A percentile compares a stretch with the other conserved stretches of the same genome.
Evolutionary conservation across 352 stramenopile genomes (phyloP).

Genomic region (Phytophthora uliginosa): DNA sequence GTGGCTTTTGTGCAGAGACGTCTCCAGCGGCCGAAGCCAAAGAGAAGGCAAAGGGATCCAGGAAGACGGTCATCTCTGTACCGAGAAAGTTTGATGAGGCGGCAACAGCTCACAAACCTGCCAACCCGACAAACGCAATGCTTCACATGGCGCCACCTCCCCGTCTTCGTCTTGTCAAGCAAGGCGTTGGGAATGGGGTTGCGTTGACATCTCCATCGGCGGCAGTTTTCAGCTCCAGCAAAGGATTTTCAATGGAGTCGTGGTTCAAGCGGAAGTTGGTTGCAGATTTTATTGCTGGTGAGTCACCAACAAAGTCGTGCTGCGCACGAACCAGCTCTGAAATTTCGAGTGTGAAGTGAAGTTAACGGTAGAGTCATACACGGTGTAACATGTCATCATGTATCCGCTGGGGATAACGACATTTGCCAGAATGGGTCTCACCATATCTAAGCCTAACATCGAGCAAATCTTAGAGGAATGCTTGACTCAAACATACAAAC

Average conservation of each 20-base stretch:
- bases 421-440: no score
- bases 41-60: conserved; percentile 21
- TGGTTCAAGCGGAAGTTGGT: conserved; percentile 44
- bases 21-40: neutral
- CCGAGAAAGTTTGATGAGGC: conserved; percentile 31
- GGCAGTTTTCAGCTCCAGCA: conserved; percentile 47
- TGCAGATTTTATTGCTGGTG: neutral
- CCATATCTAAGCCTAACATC: no score
- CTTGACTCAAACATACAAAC: no score
- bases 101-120: neutral
- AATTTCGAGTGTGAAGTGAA: no score
- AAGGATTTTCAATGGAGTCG: conserved; percentile 48
- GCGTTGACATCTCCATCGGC: conserved; percentile 23
- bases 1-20: conserved; percentile 5
- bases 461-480: no score
- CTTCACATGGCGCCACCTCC: conserved; percentile 17
- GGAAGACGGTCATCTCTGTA: conserved; percentile 31
- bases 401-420: no score
- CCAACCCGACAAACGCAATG: conserved; percentile 7
- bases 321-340: no score
- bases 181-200: neutral
- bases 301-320: neutral
- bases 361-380: no score
- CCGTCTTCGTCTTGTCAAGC: neutral
- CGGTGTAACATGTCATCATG: no score